phyloP scores from a whole-genome alignment of 495 filamentous ascomycete genomes.

The Hypoxylon trugodes region DNA sequence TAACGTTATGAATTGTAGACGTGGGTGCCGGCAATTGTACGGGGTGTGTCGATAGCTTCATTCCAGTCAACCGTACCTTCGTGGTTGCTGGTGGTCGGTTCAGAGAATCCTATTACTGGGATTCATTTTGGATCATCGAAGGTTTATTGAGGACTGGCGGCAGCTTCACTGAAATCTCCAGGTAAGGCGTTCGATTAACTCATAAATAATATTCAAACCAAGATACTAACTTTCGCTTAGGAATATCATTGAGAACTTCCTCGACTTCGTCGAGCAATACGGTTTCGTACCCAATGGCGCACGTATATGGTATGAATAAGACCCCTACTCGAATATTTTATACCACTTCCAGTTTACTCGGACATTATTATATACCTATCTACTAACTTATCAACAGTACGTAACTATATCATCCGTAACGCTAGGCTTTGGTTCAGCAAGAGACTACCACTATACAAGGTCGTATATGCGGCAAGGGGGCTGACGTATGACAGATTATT shows the following conservation, averaged over 20 bases:
- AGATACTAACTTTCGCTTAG: conserved; percentile 16
- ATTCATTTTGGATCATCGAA: conserved; percentile 62
- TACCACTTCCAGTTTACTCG: not conserved
- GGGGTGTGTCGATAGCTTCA: conserved; percentile 58
- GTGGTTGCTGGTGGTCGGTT: conserved; percentile 61
- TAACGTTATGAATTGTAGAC: conserved; percentile 27
- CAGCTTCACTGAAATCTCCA: conserved; percentile 55
- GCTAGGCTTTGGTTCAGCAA: not conserved
- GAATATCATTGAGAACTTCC: conserved; percentile 62
- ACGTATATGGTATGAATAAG: conserved; percentile 44
- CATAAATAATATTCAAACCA: not conserved
- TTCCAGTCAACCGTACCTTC: conserved; percentile 61
- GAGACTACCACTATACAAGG: not conserved
- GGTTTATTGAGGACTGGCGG: conserved; percentile 59
- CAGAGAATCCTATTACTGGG: conserved; percentile 63
- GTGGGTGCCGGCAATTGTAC: conserved; percentile 51
- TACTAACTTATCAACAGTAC: conserved; percentile 23
- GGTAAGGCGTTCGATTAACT: conserved; percentile 18
- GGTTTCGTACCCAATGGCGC: conserved; percentile 62
- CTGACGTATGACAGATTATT: conserved; percentile 46
- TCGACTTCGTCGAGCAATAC: conserved; percentile 59
- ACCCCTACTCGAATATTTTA: not conserved
- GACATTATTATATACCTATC: not conserved
- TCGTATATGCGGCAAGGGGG: not conserved
- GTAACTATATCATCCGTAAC: not conserved